These are phyloP conservation scores for Exophiala sideris DNA, from an alignment of 2,329 filamentous ascomycete genomes.

Conservation along the genomic window DNA sequence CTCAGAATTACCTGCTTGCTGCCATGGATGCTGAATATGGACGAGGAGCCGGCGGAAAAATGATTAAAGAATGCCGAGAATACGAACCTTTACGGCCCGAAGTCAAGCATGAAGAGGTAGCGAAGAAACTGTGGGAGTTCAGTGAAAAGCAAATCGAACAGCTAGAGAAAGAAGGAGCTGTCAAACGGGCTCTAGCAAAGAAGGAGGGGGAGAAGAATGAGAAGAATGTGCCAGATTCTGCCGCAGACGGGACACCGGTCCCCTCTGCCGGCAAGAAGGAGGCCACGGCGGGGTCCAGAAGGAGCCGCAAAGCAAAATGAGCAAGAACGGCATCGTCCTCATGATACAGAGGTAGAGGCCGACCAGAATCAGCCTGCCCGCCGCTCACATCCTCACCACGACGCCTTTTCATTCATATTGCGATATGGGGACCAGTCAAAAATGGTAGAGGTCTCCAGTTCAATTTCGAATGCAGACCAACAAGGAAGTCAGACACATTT, in stretches of 20 bases:
- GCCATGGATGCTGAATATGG: constrained; percentile 75
- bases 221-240: constrained; percentile 22
- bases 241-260: constrained; percentile 18
- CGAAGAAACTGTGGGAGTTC: constrained; percentile 84
- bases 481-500: too few species aligned
- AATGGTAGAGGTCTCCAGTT: too few species aligned
- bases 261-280: constrained; percentile 26
- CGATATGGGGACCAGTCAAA: too few species aligned
- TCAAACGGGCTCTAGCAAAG: constrained; percentile 57
- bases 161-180: constrained; percentile 74
- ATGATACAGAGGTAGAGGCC: neutral
- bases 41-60: constrained; percentile 61
- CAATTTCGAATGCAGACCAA: neutral
- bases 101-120: constrained; percentile 71
- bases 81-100: constrained; percentile 69
- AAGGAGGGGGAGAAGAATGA: constrained; percentile 40
- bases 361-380: too few species aligned
- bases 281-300: constrained; percentile 38
- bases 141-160: constrained; percentile 80
- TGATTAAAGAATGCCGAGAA: constrained; percentile 86
- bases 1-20: constrained; percentile 81
- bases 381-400: too few species aligned
- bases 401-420: too few species aligned
- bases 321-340: neutral
- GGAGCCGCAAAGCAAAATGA: constrained; percentile 37